Conservation (phyloP, 352 stramenopile species). For the Phytophthora idaei region DNA sequence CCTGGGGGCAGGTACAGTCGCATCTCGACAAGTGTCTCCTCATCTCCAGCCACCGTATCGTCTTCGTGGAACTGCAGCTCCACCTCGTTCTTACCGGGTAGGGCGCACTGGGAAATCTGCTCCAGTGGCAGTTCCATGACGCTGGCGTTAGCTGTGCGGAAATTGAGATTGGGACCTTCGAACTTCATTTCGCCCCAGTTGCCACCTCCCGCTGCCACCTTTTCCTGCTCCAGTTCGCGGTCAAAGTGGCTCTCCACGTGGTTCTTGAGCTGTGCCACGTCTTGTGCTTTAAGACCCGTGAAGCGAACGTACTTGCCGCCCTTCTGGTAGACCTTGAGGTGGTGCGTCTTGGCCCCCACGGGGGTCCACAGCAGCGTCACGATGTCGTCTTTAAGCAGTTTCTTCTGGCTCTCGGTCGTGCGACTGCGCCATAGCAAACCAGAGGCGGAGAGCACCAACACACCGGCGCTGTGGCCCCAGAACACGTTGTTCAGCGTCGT, state of each 20-base stretch:
- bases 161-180: constrained; percentile 88
- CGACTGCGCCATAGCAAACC: constrained; percentile 79
- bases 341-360: constrained; percentile 79
- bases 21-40: constrained; percentile 96
- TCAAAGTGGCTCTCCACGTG: constrained; percentile 88
- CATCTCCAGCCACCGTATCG: constrained; percentile 95
- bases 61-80: constrained; percentile 99
- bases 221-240: constrained; percentile 90
- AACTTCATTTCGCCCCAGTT: constrained; percentile 96
- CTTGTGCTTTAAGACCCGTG: constrained; percentile 70
- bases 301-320: constrained; percentile 88
- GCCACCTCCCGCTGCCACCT: constrained; percentile 84
- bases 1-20: constrained; percentile 94
- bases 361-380: constrained; percentile 87
- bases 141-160: constrained; percentile 63
- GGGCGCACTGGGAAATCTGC: constrained; percentile 87
- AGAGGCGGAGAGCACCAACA: constrained; percentile 75
- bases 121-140: constrained; percentile 81
- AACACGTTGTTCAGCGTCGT: constrained; percentile 87
- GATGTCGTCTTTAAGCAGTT: constrained; percentile 85
- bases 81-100: constrained; percentile 98
- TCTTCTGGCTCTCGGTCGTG: constrained; percentile 85
- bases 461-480: constrained; percentile 85
- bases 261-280: constrained; percentile 64
- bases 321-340: constrained; percentile 88